Conservation (phyloP, 23 red algal species). For the Chondrus crispus region DNA sequence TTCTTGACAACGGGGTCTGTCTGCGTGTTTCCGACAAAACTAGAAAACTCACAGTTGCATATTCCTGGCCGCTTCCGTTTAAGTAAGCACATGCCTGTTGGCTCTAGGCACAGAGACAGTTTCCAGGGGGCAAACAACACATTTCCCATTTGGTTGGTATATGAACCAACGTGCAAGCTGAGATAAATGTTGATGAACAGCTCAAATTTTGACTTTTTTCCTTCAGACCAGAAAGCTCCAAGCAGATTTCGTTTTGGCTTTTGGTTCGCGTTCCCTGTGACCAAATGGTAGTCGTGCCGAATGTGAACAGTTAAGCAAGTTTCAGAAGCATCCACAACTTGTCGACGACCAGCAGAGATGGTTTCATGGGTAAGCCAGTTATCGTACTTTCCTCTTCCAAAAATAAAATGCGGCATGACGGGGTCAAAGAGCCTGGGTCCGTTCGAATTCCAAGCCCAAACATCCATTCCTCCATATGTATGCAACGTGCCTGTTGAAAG, state of each 20-base stretch:
- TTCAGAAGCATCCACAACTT: constrained; percentile 91
- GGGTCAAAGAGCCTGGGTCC: constrained; percentile 83
- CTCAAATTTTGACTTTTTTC: constrained; percentile 94
- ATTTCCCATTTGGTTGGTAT: constrained; percentile 94
- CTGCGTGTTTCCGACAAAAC: constrained; percentile 83
- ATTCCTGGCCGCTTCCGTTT: constrained; percentile 82
- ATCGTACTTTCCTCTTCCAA: constrained; percentile 99
- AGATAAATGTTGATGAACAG: constrained; percentile 98
- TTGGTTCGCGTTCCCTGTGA: constrained; percentile 36
- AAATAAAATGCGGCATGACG: constrained; percentile 95
- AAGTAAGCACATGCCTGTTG: constrained; percentile 88
- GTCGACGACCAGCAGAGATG: constrained; percentile 75
- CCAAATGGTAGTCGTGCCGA: constrained; percentile 93
- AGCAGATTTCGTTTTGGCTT: constrained; percentile 49
- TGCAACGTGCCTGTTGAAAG: constrained; percentile 89
- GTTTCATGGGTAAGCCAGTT: constrained; percentile 99
- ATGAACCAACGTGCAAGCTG: constrained; percentile 82
- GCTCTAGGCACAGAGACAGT: constrained; percentile 80
- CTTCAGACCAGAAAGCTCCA: constrained; percentile 93
- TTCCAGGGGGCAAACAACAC: constrained; percentile 97
- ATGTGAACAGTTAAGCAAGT: constrained; percentile 88
- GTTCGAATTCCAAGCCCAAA: constrained; percentile 96
- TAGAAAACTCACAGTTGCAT: constrained; percentile 95
- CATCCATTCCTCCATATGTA: constrained; percentile 98
- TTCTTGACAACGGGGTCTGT: constrained; percentile 97